Percentiles rank a stretch among this genome's conserved stretches.
These are phyloP conservation scores for Lichtheimia ramosa DNA, from an alignment of 371 early-diverging fungal species.

Conservation along the genomic window DNA sequence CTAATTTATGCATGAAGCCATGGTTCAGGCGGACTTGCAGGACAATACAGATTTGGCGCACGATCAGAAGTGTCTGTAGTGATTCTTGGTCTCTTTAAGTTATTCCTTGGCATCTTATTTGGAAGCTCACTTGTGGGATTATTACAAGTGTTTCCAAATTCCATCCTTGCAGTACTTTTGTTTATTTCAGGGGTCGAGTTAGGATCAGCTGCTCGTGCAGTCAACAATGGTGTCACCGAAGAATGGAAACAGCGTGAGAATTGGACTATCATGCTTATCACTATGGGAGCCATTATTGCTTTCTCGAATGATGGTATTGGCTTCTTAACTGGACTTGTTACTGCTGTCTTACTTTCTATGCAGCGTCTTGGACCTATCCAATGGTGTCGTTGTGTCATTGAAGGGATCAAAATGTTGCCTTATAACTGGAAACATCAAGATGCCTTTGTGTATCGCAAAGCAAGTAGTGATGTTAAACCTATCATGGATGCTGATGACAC, in stretches of 20 bases:
- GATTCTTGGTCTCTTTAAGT: slow-evolving; percentile 74
- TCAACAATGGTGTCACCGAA: slow-evolving; percentile 42
- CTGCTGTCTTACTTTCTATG: slow-evolving; percentile 43
- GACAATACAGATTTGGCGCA: slow-evolving; percentile 92
- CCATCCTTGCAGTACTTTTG: slow-evolving; percentile 85
- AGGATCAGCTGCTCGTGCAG: slow-evolving; percentile 63
- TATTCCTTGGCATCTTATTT: slow-evolving; percentile 77
- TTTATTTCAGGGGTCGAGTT: slow-evolving; percentile 82
- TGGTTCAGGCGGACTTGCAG: slow-evolving; percentile 89
- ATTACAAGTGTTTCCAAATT: slow-evolving; percentile 69
- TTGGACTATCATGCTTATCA: slow-evolving; percentile 68
- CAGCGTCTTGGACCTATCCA: slow-evolving; percentile 34
- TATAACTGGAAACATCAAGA: slow-evolving; percentile 23
- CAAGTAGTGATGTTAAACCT: background rate
- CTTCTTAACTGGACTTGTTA: slow-evolving; percentile 66
- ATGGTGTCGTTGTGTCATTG: slow-evolving; percentile 16
- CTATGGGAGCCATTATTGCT: slow-evolving; percentile 68
- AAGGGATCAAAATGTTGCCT: slow-evolving; percentile 15
- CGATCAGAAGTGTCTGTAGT: slow-evolving; percentile 80
- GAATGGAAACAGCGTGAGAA: slow-evolving; percentile 54
- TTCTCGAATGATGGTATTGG: slow-evolving; percentile 86
- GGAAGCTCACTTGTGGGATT: slow-evolving; percentile 77
- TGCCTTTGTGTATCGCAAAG: background rate
- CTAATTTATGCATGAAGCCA: slow-evolving; percentile 36
- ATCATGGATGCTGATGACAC: background rate